A percentile compares a stretch with the other conserved stretches of the same genome.
These are phyloP conservation scores for Cytospora piceae DNA, from an alignment of 2,329 filamentous ascomycete species.

Conservation along the genomic window DNA sequence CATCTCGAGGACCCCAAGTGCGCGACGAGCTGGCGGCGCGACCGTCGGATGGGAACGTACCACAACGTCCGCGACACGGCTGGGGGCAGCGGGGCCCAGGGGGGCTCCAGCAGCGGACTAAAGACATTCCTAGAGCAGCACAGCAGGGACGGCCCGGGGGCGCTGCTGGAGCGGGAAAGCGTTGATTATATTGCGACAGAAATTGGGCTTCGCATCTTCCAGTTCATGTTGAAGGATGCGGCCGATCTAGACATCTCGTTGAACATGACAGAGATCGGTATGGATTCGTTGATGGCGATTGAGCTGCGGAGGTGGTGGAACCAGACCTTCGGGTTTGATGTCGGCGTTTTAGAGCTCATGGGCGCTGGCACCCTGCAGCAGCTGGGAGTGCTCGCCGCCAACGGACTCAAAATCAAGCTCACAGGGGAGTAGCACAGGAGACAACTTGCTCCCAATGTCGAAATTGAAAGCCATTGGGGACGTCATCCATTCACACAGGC, in stretches of 20 bases:
- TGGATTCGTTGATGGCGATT: constrained; percentile 24
- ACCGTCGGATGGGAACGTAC: constrained; percentile 18
- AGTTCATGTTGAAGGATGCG: constrained; percentile 9
- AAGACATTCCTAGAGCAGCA: constrained; percentile 4
- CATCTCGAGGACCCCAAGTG: constrained; percentile 5
- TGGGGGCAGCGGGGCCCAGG: not conserved
- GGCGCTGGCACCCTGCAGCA: not conserved
- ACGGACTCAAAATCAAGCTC: too few relatives aligned
- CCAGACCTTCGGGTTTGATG: constrained; percentile 1
- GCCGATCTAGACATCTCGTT: constrained; percentile 6
- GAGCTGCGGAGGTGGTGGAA: constrained; percentile 27
- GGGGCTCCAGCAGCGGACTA: not conserved
- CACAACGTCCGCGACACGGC: constrained; percentile 16
- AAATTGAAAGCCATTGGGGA: too few relatives aligned
- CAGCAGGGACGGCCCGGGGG: not conserved
- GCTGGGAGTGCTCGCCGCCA: not conserved
- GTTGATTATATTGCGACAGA: not conserved
- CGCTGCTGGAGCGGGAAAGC: not conserved
- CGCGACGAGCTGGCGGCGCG: constrained; percentile 13
- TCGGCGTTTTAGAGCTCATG: constrained; percentile 14
- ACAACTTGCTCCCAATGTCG: too few relatives aligned
- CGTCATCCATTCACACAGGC: too few relatives aligned
- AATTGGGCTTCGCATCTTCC: not conserved
- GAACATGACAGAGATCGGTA: constrained; percentile 12
- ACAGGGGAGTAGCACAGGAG: too few relatives aligned